phyloP scores from a whole-genome alignment of 2,329 filamentous ascomycete species.

The Aureobasidium zeae region DNA sequence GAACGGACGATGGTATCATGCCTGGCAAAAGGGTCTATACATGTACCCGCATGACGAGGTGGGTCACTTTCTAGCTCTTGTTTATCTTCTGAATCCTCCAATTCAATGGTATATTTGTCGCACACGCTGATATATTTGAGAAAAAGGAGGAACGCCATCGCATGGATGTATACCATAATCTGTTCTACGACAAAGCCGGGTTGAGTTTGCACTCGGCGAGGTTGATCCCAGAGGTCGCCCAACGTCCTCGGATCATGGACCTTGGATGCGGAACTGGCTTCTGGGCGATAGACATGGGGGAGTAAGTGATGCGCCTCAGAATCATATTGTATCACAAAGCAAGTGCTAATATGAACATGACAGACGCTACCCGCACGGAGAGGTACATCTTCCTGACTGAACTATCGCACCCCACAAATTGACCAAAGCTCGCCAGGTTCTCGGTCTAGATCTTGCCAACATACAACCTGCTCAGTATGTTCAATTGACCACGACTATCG shows the following conservation, averaged over 20 bases:
- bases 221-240: conserved; percentile 11
- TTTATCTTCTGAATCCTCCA: no score
- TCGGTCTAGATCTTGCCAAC: conserved; percentile 52
- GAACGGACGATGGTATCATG: conserved; percentile 19
- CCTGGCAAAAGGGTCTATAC: conserved; percentile 18
- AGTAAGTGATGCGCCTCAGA: conserved; percentile 44
- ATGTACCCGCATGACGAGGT: conserved; percentile 20
- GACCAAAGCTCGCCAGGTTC: conserved; percentile 33
- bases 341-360: no score
- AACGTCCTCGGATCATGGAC: conserved; percentile 46
- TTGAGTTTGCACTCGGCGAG: conserved; percentile 15
- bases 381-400: conserved; percentile 29
- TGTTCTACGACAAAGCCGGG: conserved; percentile 17
- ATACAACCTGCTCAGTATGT: conserved; percentile 50
- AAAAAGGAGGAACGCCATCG: conserved; percentile 17
- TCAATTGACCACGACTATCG: neutral
- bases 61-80: conserved; percentile 1
- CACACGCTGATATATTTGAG: conserved; percentile 1
- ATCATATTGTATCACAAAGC: no score
- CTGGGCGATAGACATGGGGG: conserved; percentile 80
- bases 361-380: conserved; percentile 45
- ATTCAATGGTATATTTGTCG: neutral
- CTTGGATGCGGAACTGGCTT: conserved; percentile 83
- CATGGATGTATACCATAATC: conserved; percentile 18
- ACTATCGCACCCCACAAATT: neutral